Evolutionary conservation across 2,329 filamentous ascomycete genomes (phyloP).

Genomic region (Xylaria arbuscula): DNA sequence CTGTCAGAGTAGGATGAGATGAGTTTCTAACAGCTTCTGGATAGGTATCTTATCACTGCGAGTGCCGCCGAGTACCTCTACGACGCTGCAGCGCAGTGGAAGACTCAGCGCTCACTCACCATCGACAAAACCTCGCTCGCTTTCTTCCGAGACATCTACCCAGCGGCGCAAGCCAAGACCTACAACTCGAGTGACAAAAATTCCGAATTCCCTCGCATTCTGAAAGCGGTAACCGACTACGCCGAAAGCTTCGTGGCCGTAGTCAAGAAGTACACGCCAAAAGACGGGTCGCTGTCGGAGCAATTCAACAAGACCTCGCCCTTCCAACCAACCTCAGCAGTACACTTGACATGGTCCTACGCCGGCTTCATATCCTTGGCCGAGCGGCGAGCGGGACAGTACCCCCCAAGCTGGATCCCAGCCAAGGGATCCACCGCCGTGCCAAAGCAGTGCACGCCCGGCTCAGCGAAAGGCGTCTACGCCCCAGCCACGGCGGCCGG

Average conservation of each 20-base stretch:
- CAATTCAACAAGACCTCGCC: conserved; percentile 58
- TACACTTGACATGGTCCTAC: conserved; percentile 77
- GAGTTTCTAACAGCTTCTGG: conserved; percentile 12
- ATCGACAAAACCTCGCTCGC: conserved; percentile 63
- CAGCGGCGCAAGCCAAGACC: conserved; percentile 59
- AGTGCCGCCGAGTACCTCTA: conserved; percentile 69
- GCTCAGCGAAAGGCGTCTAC: conserved; percentile 49
- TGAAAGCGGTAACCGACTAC: conserved; percentile 61
- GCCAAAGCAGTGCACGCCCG: conserved; percentile 45
- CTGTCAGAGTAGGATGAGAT: not conserved
- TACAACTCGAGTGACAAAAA: conserved; percentile 55
- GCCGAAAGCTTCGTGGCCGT: conserved; percentile 66
- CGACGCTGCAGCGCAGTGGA: conserved; percentile 66
- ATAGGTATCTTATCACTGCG: conserved; percentile 61
- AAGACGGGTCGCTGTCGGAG: conserved; percentile 60
- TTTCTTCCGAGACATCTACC: conserved; percentile 66
- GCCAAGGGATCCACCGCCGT: conserved; percentile 38
- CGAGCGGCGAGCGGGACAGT: conserved; percentile 53
- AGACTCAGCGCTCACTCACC: conserved; percentile 57
- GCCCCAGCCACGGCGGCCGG: conserved; percentile 52
- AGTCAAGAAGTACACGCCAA: conserved; percentile 59
- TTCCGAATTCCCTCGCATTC: conserved; percentile 55
- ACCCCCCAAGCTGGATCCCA: conserved; percentile 48
- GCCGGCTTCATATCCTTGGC: conserved; percentile 66
- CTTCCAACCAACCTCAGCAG: conserved; percentile 56